Evolutionary conservation across 305 asterid species (phyloP), one percentile per base, ranked within the genome.

Genomic region (Euphrasia arctica): DNA sequence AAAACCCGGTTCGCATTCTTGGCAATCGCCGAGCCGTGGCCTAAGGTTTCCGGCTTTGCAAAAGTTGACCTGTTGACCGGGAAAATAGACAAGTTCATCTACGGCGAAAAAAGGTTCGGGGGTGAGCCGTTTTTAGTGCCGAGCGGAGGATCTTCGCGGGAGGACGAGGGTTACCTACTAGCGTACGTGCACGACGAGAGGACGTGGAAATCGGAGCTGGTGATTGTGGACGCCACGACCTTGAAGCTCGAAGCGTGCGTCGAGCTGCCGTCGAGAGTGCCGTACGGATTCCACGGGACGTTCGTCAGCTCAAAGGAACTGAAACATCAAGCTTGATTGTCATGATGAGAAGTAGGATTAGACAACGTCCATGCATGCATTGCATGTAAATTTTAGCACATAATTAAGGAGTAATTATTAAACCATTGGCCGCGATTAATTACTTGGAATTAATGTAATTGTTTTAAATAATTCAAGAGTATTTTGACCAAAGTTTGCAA

Each of bases 1-100:
- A 87, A 83, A 65, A 83, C 90, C 6, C 47, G 62, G 63, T 80
- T 47, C 43, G 86, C 84, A 0, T 87, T 83, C 52, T 80, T 85
- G 0, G 90, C 92, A 0, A 70, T 87, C 0, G 92, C 92, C 2
- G 95, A 87, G 73, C 92, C 95, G 36, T 87, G 95, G 90, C 95
- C 90, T 4, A 87, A 81, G 58, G 95, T 85, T 0, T 87, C 90
- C 0, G 95, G 95, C 2, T 83, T 87, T 22, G 90, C 95, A 0
- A 87, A 87, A 28, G 89, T 83, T 2, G 90, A 88, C 65, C 80
- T 85, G 10, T 41, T 43, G 1, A 77, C 76, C 1, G 89, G 95
- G 32, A 61, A 81, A 32, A 66, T 85, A 0, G 42, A 83, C 27
- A 83, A 81, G 47, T 80, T 65, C 69, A 51, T 81, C 8, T 85